Evolutionary conservation across 306 rosid species (phyloP).

Genomic region (Rosa persica): DNA sequence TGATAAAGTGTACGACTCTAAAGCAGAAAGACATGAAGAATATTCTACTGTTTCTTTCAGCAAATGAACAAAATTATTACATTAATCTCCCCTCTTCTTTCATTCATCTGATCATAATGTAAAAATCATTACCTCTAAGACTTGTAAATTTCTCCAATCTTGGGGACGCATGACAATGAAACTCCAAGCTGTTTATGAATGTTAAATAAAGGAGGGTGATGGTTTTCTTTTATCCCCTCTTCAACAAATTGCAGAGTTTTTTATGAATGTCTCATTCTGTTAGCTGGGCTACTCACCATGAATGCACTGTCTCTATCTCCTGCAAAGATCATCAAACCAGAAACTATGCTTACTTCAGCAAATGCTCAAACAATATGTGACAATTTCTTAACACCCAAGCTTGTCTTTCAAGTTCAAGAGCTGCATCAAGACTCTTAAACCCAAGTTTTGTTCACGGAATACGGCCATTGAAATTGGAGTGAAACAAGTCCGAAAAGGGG

Average conservation of each 20-base stretch:
- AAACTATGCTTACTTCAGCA: not conserved
- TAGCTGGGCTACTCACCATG: not conserved
- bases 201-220: constrained; percentile 2
- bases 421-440: not conserved
- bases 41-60: not conserved
- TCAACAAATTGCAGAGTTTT: not conserved
- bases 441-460: not conserved
- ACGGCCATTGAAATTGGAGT: not conserved
- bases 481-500: not conserved
- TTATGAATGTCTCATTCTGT: not conserved
- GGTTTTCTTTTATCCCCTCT: not conserved
- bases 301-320: not conserved
- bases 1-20: not conserved
- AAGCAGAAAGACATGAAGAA: constrained; percentile 13
- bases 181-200: not conserved
- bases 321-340: not conserved
- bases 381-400: not conserved
- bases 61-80: not conserved
- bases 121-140: not conserved
- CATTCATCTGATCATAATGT: not conserved
- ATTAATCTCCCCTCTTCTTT: not conserved
- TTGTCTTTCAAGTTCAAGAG: not conserved
- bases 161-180: not conserved
- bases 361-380: not conserved
- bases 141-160: not conserved